Percentiles rank a stretch among this genome's conserved stretches.
Evolutionary conservation across 148 eudicot species (phyloP).

Genomic region (Drosera capensis): DNA sequence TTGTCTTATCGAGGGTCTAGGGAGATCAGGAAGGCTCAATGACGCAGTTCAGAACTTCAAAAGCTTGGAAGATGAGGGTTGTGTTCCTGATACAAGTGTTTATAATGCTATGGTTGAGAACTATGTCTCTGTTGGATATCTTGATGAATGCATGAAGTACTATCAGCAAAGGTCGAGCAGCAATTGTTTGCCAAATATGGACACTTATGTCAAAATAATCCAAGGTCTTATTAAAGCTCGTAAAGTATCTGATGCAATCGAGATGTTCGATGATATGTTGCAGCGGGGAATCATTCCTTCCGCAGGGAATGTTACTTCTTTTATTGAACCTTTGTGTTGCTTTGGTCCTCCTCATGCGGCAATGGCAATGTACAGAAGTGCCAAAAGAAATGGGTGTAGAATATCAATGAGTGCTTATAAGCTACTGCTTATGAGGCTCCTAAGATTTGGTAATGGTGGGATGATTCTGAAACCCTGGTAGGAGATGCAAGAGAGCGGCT

Average conservation of each 20-base stretch:
- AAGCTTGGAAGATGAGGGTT: constrained; percentile 33
- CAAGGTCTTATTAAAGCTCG: constrained; percentile 41
- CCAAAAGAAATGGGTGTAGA: constrained; percentile 46
- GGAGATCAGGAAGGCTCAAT: constrained; percentile 58
- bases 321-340: constrained; percentile 61
- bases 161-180: constrained; percentile 38
- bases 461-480: constrained; percentile 61
- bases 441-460: constrained; percentile 86
- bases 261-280: constrained; percentile 68
- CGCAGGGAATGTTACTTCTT: constrained; percentile 59
- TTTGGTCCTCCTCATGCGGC: constrained; percentile 97
- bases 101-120: constrained; percentile 68
- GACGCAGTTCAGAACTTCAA: constrained; percentile 53
- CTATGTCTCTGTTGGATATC: constrained; percentile 32
- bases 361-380: constrained; percentile 59
- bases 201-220: constrained; percentile 45
- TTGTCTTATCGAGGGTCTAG: constrained; percentile 61
- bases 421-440: constrained; percentile 63
- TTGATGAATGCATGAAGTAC: constrained; percentile 48
- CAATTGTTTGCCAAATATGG: constrained; percentile 37
- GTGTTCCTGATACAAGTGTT: constrained; percentile 29
- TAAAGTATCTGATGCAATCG: constrained; percentile 89
- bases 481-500: constrained; percentile 79
- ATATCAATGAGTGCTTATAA: constrained; percentile 64
- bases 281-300: constrained; percentile 41